These are phyloP conservation scores for Pleurotus citrinopileatus DNA, from an alignment of 768 basidiomycete species.

Conservation along the genomic window DNA sequence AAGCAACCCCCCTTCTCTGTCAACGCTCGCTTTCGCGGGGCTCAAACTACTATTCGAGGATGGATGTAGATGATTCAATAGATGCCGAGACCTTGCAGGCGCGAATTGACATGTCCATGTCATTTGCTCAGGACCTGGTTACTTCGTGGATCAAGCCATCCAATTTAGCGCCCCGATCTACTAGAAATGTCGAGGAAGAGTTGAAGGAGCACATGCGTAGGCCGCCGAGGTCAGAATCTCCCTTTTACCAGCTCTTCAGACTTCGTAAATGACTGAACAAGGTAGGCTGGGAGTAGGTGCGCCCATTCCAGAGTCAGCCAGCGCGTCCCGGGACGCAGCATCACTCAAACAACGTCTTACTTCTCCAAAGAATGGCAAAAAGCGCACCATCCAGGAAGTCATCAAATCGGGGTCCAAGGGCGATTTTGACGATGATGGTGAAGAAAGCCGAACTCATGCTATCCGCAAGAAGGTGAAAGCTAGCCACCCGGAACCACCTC, in stretches of 20 bases:
- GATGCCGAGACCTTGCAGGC: slow-evolving; percentile 72
- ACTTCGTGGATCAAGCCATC: slow-evolving; percentile 74
- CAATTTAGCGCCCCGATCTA: slow-evolving; percentile 32
- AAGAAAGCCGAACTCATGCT: slow-evolving; percentile 55
- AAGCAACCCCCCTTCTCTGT: neutral
- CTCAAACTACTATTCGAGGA: slow-evolving; percentile 16
- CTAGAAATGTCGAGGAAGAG: slow-evolving; percentile 45
- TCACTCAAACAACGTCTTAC: slow-evolving; percentile 60
- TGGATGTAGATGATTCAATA: slow-evolving; percentile 43
- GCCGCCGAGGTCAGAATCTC: slow-evolving; percentile 59
- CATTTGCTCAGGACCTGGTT: slow-evolving; percentile 69
- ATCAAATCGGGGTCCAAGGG: slow-evolving; percentile 20
- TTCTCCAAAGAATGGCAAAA: slow-evolving; percentile 37
- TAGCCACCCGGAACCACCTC: neutral
- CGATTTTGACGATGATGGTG: slow-evolving; percentile 41
- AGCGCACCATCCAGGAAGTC: slow-evolving; percentile 42
- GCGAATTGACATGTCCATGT: slow-evolving; percentile 80
- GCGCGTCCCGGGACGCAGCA: slow-evolving; percentile 49
- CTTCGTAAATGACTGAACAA: neutral
- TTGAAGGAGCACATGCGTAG: slow-evolving; percentile 65
- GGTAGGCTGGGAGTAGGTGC: slow-evolving; percentile 76
- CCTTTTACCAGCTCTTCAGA: slow-evolving; percentile 13
- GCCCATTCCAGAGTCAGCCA: slow-evolving; percentile 45
- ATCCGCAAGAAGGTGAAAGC: slow-evolving; percentile 56
- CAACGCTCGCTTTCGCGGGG: neutral